A percentile compares a stretch with the other conserved stretches of the same genome.
Conservation (phyloP, 139 green algal genomes). For the Ettlia oleoabundans region DNA sequence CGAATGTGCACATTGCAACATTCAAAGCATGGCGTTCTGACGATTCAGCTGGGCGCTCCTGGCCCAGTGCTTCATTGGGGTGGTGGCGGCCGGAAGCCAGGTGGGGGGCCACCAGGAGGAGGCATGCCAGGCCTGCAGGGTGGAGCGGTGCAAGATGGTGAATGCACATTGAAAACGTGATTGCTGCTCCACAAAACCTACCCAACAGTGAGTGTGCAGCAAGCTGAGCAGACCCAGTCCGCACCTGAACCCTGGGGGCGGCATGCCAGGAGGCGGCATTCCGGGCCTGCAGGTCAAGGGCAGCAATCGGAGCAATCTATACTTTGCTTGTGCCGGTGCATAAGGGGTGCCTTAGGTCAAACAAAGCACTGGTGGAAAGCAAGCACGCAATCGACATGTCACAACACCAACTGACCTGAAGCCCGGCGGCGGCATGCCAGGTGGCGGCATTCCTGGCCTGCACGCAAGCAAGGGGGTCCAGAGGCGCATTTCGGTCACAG, state of each 20-base stretch:
- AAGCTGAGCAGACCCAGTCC: too few relatives aligned
- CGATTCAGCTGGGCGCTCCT: neutral
- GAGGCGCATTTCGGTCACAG: too few relatives aligned
- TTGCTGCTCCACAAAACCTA: too few relatives aligned
- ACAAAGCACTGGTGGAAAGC: neutral
- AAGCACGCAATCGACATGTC: neutral
- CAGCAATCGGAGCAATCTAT: neutral
- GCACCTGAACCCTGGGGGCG: slow-evolving; percentile 33
- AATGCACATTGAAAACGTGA: too few relatives aligned
- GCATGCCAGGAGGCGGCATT: slow-evolving; percentile 56
- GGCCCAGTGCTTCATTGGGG: slow-evolving; percentile 21
- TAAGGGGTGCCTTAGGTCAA: neutral
- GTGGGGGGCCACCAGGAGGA: slow-evolving; percentile 62
- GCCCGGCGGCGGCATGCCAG: slow-evolving; percentile 38
- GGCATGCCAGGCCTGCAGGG: slow-evolving; percentile 61
- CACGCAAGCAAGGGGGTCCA: slow-evolving; percentile 35
- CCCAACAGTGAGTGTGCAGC: too few relatives aligned
- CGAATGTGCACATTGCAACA: too few relatives aligned
- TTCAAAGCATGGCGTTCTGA: too few relatives aligned
- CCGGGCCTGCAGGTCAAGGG: slow-evolving; percentile 3
- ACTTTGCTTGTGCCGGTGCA: too few relatives aligned
- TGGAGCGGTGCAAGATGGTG: too few relatives aligned
- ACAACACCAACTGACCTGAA: slow-evolving; percentile 5
- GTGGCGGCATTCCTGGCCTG: slow-evolving; percentile 51
- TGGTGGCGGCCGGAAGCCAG: slow-evolving; percentile 53